phyloP scores from a whole-genome alignment of 208 protist species.

The Wallacemonas sp. region DNA sequence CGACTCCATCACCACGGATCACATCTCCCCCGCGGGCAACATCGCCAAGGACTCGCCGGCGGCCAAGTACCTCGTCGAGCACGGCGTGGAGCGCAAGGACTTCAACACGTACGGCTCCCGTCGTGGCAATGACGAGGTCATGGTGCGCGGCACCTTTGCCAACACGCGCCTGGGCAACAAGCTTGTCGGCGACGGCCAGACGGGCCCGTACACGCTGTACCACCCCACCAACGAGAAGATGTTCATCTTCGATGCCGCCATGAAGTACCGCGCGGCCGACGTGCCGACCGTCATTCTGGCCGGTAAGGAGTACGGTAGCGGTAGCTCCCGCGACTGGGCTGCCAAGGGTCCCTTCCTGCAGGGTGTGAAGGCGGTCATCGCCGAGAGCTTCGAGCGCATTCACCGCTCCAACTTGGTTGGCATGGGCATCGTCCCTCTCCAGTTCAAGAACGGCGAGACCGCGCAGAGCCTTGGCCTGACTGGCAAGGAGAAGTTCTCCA shows the following conservation, averaged over 20 bases:
- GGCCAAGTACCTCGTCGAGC: slow-evolving; percentile 78
- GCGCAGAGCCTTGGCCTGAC: slow-evolving; percentile 87
- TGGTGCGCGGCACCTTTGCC: slow-evolving; percentile 96
- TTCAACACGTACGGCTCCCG: slow-evolving; percentile 97
- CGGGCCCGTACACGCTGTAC: slow-evolving; percentile 91
- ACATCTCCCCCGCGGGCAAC: slow-evolving; percentile 96
- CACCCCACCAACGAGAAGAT: slow-evolving; percentile 91
- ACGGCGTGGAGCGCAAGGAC: slow-evolving; percentile 89
- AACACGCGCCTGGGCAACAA: slow-evolving; percentile 95
- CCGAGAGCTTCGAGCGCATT: slow-evolving; percentile 95
- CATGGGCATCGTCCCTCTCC: slow-evolving; percentile 96
- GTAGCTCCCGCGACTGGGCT: slow-evolving; percentile 96
- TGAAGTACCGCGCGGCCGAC: slow-evolving; percentile 81
- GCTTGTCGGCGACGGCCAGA: slow-evolving; percentile 87
- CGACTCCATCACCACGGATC: slow-evolving; percentile 96
- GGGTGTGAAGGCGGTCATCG: slow-evolving; percentile 92
- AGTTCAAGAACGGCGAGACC: slow-evolving; percentile 91
- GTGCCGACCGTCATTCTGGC: slow-evolving; percentile 91
- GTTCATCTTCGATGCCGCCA: slow-evolving; percentile 94
- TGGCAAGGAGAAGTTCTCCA: slow-evolving; percentile 91
- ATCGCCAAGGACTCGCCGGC: slow-evolving; percentile 94
- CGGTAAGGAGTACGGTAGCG: slow-evolving; percentile 95
- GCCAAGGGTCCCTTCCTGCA: slow-evolving; percentile 95
- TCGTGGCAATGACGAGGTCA: slow-evolving; percentile 96
- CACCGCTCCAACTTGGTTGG: slow-evolving; percentile 95